Evolutionary conservation across 129 eudicot genomes (phyloP).

Genomic region (Glebionis coronaria): DNA sequence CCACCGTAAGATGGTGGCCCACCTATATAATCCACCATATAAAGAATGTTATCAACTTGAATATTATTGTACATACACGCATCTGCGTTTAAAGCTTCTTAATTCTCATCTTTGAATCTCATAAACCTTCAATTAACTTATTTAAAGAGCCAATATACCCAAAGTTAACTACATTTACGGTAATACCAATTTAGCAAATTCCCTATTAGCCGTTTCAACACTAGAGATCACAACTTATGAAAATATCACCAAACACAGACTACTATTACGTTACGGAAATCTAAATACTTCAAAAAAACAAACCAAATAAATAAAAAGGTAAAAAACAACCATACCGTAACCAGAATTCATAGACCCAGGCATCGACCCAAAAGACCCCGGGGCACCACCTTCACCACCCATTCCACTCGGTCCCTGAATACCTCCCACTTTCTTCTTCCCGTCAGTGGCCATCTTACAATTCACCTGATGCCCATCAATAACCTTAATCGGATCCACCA

Average conservation of each 20-base stretch:
- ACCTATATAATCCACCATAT: slow-evolving; percentile 35
- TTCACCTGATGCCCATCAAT: slow-evolving; percentile 79
- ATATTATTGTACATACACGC: no score
- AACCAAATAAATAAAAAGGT: neutral
- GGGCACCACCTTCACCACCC: slow-evolving; percentile 16
- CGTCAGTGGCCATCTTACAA: slow-evolving; percentile 90
- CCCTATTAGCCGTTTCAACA: no score
- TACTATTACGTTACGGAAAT: no score
- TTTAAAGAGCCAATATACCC: no score
- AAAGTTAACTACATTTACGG: no score
- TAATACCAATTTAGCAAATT: no score
- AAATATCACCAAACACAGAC: no score
- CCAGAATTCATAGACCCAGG: slow-evolving; percentile 37
- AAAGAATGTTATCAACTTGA: neutral
- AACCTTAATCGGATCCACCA: slow-evolving; percentile 59
- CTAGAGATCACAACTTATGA: no score
- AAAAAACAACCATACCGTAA: slow-evolving; percentile 30
- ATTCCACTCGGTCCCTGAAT: slow-evolving; percentile 21
- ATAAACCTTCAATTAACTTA: no score
- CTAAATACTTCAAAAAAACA: no score
- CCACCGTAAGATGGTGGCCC: slow-evolving; percentile 34
- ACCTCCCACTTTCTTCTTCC: slow-evolving; percentile 39
- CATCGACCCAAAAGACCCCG: slow-evolving; percentile 19
- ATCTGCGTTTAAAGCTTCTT: no score
- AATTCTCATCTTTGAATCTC: no score